Evolutionary conservation across 176 grass and related monocot species (phyloP).

Genomic region (Oryza brachyantha): DNA sequence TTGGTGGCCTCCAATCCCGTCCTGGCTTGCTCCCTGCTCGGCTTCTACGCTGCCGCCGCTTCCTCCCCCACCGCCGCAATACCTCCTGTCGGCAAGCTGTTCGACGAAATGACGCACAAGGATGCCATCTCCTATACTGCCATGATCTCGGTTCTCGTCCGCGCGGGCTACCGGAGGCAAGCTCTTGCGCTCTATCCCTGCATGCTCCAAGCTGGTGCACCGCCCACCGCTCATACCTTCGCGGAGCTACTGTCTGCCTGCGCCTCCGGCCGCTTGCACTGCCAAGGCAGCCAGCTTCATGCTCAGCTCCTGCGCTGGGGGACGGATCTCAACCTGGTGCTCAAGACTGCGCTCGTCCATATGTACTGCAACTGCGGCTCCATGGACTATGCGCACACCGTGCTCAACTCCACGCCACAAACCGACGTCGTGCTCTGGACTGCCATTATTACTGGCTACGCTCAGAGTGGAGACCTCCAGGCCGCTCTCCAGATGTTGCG

Average conservation of each 20-base stretch:
- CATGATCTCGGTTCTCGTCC: constrained; percentile 57
- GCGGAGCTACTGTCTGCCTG: constrained; percentile 50
- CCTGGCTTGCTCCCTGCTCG: constrained; percentile 52
- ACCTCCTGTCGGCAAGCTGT: constrained; percentile 40
- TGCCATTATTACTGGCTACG: constrained; percentile 54
- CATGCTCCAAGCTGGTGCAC: constrained; percentile 46
- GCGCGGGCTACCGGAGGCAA: constrained; percentile 32
- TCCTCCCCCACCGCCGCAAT: neutral
- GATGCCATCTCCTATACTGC: constrained; percentile 70
- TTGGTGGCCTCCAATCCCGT: constrained; percentile 49
- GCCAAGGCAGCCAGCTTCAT: constrained; percentile 47
- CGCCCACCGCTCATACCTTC: constrained; percentile 63
- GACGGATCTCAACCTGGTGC: constrained; percentile 43
- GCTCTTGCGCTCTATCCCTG: constrained; percentile 49
- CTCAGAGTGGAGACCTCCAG: constrained; percentile 28
- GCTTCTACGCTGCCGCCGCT: constrained; percentile 37
- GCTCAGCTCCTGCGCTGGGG: constrained; percentile 64
- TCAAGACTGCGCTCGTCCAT: constrained; percentile 75
- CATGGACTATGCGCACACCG: constrained; percentile 34
- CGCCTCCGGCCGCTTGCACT: constrained; percentile 21
- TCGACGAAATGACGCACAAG: constrained; percentile 42
- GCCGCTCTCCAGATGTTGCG: constrained; percentile 44
- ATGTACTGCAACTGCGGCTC: constrained; percentile 60
- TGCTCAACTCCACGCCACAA: constrained; percentile 50
- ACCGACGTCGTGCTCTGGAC: constrained; percentile 76